Conservation (phyloP, 176 grass and related monocot genomes). For the Triticum urartu region DNA sequence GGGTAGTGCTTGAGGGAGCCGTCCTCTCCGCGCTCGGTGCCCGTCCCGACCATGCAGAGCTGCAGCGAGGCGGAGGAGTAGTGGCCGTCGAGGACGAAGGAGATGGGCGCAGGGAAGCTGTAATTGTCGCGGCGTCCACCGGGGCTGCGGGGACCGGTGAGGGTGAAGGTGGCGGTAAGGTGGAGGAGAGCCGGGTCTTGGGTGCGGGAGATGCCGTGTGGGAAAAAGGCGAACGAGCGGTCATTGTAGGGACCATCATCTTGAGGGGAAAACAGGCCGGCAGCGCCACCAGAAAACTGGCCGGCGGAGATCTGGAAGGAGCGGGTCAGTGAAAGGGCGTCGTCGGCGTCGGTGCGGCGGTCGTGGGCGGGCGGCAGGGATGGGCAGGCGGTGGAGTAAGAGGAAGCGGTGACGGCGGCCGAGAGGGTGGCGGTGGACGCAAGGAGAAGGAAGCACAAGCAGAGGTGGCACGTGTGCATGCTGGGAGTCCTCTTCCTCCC, state of each 20-base stretch:
- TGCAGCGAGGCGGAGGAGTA: neutral
- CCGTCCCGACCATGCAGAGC: conserved; percentile 54
- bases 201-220: conserved; percentile 8
- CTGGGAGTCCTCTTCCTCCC: too few relatives aligned
- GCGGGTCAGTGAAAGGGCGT: too few relatives aligned
- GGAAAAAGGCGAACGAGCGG: conserved; percentile 36
- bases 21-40: neutral
- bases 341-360: too few relatives aligned
- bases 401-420: too few relatives aligned
- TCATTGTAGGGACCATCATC: neutral
- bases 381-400: too few relatives aligned
- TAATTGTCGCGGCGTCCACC: neutral
- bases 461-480: too few relatives aligned
- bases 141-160: neutral
- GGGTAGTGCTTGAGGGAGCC: conserved; percentile 11
- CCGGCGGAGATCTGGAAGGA: too few relatives aligned
- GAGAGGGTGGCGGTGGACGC: too few relatives aligned
- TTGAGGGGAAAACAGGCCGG: too few relatives aligned
- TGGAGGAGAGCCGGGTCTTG: neutral
- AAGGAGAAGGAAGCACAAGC: too few relatives aligned
- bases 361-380: too few relatives aligned
- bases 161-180: conserved; percentile 33
- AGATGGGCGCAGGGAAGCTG: neutral
- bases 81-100: conserved; percentile 5
- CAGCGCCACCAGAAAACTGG: conserved; percentile 41